Percentiles rank a stretch among this genome's conserved stretches.
phyloP scores from a whole-genome alignment of 2,329 filamentous ascomycete species.

The Colletotrichum melonis region DNA sequence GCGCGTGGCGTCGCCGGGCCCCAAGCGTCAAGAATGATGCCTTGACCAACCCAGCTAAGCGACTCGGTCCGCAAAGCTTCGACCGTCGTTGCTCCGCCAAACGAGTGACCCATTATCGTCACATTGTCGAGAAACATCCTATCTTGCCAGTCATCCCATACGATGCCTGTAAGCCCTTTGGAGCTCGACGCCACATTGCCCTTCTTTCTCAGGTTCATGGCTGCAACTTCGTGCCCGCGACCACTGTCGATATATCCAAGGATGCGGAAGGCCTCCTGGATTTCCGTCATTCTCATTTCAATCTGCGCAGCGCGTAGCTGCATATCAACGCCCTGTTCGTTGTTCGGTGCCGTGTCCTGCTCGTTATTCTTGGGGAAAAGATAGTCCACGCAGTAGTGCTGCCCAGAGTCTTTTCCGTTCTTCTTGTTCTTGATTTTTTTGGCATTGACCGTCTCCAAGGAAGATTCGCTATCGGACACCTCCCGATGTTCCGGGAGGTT shows the following conservation, averaged over 20 bases:
- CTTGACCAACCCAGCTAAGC: constrained; percentile 68
- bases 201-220: constrained; percentile 65
- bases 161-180: constrained; percentile 64
- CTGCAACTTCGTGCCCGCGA: constrained; percentile 60
- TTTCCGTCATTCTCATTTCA: constrained; percentile 70
- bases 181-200: constrained; percentile 70
- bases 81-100: constrained; percentile 73
- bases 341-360: constrained; percentile 63
- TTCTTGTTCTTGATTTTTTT: constrained; percentile 48
- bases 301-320: constrained; percentile 72
- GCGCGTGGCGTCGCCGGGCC: constrained; percentile 59
- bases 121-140: constrained; percentile 65
- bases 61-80: constrained; percentile 67
- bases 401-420: constrained; percentile 40
- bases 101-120: constrained; percentile 74
- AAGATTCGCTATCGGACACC: constrained; percentile 44
- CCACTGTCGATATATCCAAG: constrained; percentile 67
- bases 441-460: constrained; percentile 46
- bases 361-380: constrained; percentile 70
- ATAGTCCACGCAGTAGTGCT: constrained; percentile 67
- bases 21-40: constrained; percentile 76
- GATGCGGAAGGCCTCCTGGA: constrained; percentile 71
- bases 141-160: constrained; percentile 68
- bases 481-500: constrained; percentile 61
- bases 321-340: constrained; percentile 68